Evolutionary conservation across 148 eudicot genomes (phyloP).

Genomic region (Rhododendron williamsianum): DNA sequence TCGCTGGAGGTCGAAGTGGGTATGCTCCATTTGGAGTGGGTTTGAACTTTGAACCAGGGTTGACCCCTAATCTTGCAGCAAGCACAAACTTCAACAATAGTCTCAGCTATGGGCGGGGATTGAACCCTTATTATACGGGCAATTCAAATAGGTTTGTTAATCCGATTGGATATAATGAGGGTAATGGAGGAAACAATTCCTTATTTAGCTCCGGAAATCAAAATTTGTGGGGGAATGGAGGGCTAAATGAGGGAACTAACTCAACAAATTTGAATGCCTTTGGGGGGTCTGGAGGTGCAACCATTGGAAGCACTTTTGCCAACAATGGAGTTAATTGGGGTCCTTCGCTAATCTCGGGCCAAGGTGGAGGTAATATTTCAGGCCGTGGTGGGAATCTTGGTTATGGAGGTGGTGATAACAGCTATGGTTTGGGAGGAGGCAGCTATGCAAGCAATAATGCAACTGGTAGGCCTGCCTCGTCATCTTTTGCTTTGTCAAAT

Average conservation of each 20-base stretch:
- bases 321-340: slow-evolving; percentile 37
- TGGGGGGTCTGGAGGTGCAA: slow-evolving; percentile 20
- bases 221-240: slow-evolving; percentile 28
- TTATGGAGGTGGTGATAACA: slow-evolving; percentile 40
- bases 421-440: slow-evolving; percentile 34
- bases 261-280: slow-evolving; percentile 8
- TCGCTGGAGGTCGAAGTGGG: slow-evolving; percentile 38
- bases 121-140: slow-evolving; percentile 23
- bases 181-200: slow-evolving; percentile 24
- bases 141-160: slow-evolving; percentile 30
- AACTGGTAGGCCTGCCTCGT: slow-evolving; percentile 32
- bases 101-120: slow-evolving; percentile 28
- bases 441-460: slow-evolving; percentile 40
- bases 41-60: slow-evolving; percentile 43
- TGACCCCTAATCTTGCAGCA: slow-evolving; percentile 40
- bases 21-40: slow-evolving; percentile 51
- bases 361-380: slow-evolving; percentile 35
- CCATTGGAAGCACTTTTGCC: slow-evolving; percentile 17
- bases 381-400: slow-evolving; percentile 42
- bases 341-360: slow-evolving; percentile 26
- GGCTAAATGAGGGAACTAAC: slow-evolving; percentile 20
- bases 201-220: slow-evolving; percentile 23
- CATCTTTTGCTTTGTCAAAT: slow-evolving; percentile 40
- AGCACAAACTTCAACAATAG: slow-evolving; percentile 21
- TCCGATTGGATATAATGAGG: slow-evolving; percentile 20